A percentile compares a stretch with the other conserved stretches of the same genome.
Conservation (phyloP, 495 filamentous ascomycete species). For the Umbilicaria muhlenbergii region DNA sequence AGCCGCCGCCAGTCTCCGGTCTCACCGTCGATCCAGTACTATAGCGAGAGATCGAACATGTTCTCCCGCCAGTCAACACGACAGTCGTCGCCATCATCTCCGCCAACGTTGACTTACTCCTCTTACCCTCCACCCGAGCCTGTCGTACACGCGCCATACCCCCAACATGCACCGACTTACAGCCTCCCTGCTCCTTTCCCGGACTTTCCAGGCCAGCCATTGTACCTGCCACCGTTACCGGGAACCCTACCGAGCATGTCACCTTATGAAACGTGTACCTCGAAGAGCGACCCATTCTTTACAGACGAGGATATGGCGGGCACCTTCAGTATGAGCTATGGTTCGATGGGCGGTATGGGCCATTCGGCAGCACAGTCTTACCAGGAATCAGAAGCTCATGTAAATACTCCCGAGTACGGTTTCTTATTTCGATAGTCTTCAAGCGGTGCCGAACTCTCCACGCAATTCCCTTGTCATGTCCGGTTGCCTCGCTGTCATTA, state of each 20-base stretch:
- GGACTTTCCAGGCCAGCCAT: constrained; percentile 39
- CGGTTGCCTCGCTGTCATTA: constrained; percentile 5
- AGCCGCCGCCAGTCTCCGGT: constrained; percentile 23
- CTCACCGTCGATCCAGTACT: constrained; percentile 26
- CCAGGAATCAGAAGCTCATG: constrained; percentile 49
- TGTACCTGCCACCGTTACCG: constrained; percentile 46
- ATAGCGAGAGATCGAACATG: constrained; percentile 31
- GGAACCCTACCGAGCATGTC: constrained; percentile 53
- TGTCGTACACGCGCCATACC: constrained; percentile 48
- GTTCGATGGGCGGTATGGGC: constrained; percentile 61
- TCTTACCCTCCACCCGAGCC: constrained; percentile 52
- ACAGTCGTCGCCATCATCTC: constrained; percentile 53
- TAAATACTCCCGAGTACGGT: constrained; percentile 34
- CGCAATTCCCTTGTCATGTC: constrained; percentile 1
- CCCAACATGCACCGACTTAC: constrained; percentile 47
- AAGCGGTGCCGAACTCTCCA: not conserved
- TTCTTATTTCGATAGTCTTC: constrained; percentile 12
- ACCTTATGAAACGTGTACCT: constrained; percentile 39
- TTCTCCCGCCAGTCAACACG: constrained; percentile 57
- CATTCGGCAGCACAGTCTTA: constrained; percentile 44
- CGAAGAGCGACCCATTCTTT: constrained; percentile 41
- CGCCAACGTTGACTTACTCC: constrained; percentile 57
- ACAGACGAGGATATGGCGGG: constrained; percentile 51
- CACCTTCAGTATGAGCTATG: constrained; percentile 64
- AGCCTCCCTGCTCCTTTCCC: constrained; percentile 39